Evolutionary conservation across 2,329 filamentous ascomycete species (phyloP).

Genomic region (Aspergillus unguis): DNA sequence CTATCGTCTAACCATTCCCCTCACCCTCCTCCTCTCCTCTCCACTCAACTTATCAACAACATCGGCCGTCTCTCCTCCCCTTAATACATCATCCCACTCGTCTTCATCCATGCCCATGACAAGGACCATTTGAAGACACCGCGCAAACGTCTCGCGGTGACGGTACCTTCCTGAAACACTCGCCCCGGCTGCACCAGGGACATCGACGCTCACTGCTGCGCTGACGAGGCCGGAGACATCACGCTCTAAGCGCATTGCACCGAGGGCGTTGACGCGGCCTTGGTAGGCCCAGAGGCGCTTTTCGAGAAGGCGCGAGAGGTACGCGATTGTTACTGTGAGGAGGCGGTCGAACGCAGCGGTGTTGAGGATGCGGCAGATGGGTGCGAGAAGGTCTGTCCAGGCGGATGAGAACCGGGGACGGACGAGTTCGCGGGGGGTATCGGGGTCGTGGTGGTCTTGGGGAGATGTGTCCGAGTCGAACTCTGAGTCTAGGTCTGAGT

Average conservation of each 20-base stretch:
- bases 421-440: conserved; percentile 57
- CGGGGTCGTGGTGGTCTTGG: conserved; percentile 54
- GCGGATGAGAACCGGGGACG: conserved; percentile 75
- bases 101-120: conserved; percentile 94
- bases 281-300: conserved; percentile 81
- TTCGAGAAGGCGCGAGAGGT: conserved; percentile 76
- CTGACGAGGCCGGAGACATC: conserved; percentile 73
- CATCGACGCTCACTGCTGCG: conserved; percentile 40
- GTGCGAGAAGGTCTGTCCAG: conserved; percentile 82
- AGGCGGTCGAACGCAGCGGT: conserved; percentile 71
- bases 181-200: conserved; percentile 24
- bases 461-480: conserved; percentile 39
- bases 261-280: conserved; percentile 74
- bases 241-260: conserved; percentile 77
- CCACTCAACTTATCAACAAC: conserved; percentile 63
- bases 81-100: conserved; percentile 78
- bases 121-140: conserved; percentile 75
- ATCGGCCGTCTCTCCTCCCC: conserved; percentile 46
- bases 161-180: conserved; percentile 58
- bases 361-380: conserved; percentile 81
- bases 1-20: conserved; percentile 58
- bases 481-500: conserved; percentile 44
- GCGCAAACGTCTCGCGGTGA: conserved; percentile 71
- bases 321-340: conserved; percentile 67
- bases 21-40: conserved; percentile 71